Conservation (phyloP, 768 basidiomycete species). For the Lactarius tabidus region DNA sequence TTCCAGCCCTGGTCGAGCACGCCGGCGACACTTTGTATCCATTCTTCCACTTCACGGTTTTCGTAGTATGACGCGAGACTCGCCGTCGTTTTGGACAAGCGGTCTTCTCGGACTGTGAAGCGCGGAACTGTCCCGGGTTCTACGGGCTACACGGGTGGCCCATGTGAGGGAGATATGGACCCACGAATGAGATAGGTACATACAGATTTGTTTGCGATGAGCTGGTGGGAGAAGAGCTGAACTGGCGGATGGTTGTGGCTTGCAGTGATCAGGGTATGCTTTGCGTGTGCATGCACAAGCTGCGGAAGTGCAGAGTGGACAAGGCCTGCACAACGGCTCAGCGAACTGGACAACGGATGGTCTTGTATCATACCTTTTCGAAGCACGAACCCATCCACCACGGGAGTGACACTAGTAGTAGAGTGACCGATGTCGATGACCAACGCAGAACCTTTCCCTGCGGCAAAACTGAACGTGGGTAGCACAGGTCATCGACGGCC, state of each 20-base stretch:
- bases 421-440: conserved; percentile 92
- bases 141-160: conserved; percentile 50
- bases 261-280: conserved; percentile 55
- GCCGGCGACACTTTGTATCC: conserved; percentile 85
- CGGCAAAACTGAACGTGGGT: conserved; percentile 66
- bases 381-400: conserved; percentile 96
- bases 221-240: conserved; percentile 78
- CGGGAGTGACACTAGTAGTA: conserved; percentile 87
- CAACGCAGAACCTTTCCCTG: conserved; percentile 95
- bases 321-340: conserved; percentile 55
- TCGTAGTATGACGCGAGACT: conserved; percentile 84
- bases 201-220: conserved; percentile 79
- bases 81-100: conserved; percentile 64
- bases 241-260: conserved; percentile 52
- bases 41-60: conserved; percentile 82
- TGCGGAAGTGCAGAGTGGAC: conserved; percentile 68
- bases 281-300: conserved; percentile 77
- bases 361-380: conserved; percentile 67
- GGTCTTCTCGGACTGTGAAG: conserved; percentile 71
- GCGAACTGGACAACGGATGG: neutral
- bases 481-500: neutral
- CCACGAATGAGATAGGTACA: conserved; percentile 20
- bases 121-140: conserved; percentile 62
- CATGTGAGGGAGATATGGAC: neutral
- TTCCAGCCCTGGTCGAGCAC: conserved; percentile 88